Evolutionary conservation across 768 basidiomycete species (phyloP).

Genomic region (Suillus paluster): DNA sequence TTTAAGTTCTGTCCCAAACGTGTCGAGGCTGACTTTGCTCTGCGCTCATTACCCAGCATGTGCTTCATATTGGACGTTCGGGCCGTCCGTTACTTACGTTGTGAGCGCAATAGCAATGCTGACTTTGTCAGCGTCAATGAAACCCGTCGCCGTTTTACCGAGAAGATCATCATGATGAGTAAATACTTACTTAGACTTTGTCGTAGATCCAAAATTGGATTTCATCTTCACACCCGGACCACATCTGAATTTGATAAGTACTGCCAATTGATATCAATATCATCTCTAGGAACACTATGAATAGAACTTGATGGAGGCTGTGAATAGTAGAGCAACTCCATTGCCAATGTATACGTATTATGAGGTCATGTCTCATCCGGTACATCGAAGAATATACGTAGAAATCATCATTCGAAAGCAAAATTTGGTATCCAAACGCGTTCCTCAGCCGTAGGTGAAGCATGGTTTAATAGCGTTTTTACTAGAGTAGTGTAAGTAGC

Average conservation of each 20-base stretch:
- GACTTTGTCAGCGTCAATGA: slow-evolving; percentile 61
- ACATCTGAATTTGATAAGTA: neutral
- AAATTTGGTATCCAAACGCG: slow-evolving; percentile 14
- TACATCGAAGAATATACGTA: slow-evolving; percentile 3
- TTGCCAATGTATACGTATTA: neutral
- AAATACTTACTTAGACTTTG: neutral
- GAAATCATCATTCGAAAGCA: slow-evolving; percentile 5
- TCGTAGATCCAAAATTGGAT: neutral
- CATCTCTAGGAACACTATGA: neutral
- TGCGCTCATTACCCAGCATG: slow-evolving; percentile 62
- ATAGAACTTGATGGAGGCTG: neutral
- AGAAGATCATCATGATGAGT: slow-evolving; percentile 13
- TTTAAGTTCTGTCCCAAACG: slow-evolving; percentile 9
- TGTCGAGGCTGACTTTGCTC: slow-evolving; percentile 17
- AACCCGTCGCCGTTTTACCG: slow-evolving; percentile 38
- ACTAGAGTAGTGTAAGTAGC: slow-evolving; percentile 29
- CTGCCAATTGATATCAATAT: neutral
- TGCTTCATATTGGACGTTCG: slow-evolving; percentile 87
- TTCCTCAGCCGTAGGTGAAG: slow-evolving; percentile 35
- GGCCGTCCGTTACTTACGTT: slow-evolving; percentile 77
- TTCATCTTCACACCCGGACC: neutral
- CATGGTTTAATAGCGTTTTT: slow-evolving; percentile 30
- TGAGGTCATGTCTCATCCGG: slow-evolving; percentile 1
- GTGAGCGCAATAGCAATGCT: slow-evolving; percentile 69
- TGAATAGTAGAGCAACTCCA: neutral